A percentile compares a stretch with the other conserved stretches of the same genome.
phyloP scores from a whole-genome alignment of 2,329 filamentous ascomycete species.

The Hortaea werneckii region DNA sequence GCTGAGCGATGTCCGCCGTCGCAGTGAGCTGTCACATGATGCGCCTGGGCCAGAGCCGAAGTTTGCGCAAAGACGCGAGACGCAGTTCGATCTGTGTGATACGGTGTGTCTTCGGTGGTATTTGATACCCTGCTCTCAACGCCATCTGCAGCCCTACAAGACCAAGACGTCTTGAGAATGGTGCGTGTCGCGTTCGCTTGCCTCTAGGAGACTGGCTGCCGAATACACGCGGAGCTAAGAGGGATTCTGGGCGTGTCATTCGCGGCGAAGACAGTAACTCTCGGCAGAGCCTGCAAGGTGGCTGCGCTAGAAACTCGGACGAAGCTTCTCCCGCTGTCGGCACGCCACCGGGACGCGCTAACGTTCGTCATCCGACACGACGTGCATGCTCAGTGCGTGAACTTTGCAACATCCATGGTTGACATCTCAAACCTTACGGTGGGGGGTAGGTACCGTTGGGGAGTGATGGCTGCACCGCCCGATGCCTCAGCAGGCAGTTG shows the following conservation, averaged over 20 bases:
- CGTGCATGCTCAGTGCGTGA: not conserved
- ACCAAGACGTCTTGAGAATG: not conserved
- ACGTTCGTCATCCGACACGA: not conserved
- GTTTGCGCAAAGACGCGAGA: too few species aligned
- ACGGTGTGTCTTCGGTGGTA: not conserved
- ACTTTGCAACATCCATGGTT: not conserved
- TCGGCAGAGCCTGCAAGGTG: too few species aligned
- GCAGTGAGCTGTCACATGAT: too few species aligned
- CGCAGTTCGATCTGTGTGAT: not conserved
- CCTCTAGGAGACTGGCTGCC: too few species aligned
- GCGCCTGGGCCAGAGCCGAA: too few species aligned
- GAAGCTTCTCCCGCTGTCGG: not conserved
- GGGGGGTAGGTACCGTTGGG: not conserved
- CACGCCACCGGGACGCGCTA: not conserved
- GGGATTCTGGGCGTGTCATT: too few species aligned
- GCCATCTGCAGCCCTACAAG: not conserved
- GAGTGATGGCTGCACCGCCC: not conserved
- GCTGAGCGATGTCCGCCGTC: too few species aligned
- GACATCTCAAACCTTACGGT: not conserved
- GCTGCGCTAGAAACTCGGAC: not conserved
- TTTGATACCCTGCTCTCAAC: not conserved
- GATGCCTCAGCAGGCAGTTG: too few species aligned
- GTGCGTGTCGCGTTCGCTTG: not conserved
- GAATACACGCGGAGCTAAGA: too few species aligned
- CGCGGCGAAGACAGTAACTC: too few species aligned